These are phyloP conservation scores for Solanum boliviense DNA, from an alignment of 257 asterid genomes.

Conservation along the genomic window DNA sequence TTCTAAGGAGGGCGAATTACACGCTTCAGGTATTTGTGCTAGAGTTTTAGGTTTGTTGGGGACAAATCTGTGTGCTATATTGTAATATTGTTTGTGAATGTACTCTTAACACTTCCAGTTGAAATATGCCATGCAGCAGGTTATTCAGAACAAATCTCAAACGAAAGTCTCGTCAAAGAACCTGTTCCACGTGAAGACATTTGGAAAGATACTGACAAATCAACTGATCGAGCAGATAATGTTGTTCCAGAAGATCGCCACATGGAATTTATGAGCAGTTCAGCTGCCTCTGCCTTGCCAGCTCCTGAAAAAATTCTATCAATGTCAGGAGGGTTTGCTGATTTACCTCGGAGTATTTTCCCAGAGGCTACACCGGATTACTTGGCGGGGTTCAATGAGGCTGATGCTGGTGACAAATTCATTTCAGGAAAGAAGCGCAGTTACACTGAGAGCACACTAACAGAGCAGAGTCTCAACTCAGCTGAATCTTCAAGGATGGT, in stretches of 20 bases:
- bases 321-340: slow-evolving; percentile 35
- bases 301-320: slow-evolving; percentile 70
- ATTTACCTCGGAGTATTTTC: slow-evolving; percentile 29
- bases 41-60: slow-evolving; percentile 42
- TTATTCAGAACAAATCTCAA: slow-evolving; percentile 17
- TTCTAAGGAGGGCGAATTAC: slow-evolving; percentile 28
- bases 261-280: slow-evolving; percentile 15
- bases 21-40: slow-evolving; percentile 6
- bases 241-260: slow-evolving; percentile 14
- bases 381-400: slow-evolving; percentile 32
- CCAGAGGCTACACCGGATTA: slow-evolving; percentile 45
- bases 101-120: slow-evolving; percentile 22
- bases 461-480: slow-evolving; percentile 82
- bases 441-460: slow-evolving; percentile 75
- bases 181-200: slow-evolving; percentile 19
- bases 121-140: slow-evolving; percentile 14
- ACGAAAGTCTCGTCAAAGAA: slow-evolving; percentile 25
- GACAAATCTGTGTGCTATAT: not conserved
- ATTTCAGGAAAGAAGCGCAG: slow-evolving; percentile 76
- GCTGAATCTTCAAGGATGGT: slow-evolving; percentile 72
- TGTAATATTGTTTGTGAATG: not conserved
- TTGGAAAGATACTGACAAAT: slow-evolving; percentile 14
- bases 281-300: slow-evolving; percentile 36
- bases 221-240: slow-evolving; percentile 19
- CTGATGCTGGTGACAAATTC: slow-evolving; percentile 61